Conservation (phyloP, 108 stramenopile species). For the Fragilariopsis cylindrus region DNA sequence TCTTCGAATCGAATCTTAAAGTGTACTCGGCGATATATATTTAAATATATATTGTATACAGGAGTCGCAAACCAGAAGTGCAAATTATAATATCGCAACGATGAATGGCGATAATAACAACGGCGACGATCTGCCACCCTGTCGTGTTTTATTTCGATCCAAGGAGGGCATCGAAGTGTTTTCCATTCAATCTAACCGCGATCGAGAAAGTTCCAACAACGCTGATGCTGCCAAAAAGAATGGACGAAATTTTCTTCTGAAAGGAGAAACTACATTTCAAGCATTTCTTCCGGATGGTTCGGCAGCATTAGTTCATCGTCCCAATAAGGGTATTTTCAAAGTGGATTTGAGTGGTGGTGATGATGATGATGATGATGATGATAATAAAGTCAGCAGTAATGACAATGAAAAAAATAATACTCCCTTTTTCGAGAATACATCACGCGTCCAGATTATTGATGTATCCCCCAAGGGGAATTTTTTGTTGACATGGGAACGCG, state of each 20-base stretch:
- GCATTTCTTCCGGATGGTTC: slow-evolving; percentile 49
- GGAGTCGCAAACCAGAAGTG: too few relatives aligned
- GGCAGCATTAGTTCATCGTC: slow-evolving; percentile 52
- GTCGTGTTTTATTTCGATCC: slow-evolving; percentile 64
- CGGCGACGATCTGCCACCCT: slow-evolving; percentile 22
- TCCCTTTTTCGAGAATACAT: slow-evolving; percentile 44
- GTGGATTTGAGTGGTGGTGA: slow-evolving; percentile 24
- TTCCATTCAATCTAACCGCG: slow-evolving; percentile 43
- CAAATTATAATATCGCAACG: too few relatives aligned
- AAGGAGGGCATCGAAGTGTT: slow-evolving; percentile 74
- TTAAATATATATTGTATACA: too few relatives aligned
- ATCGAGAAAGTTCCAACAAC: slow-evolving; percentile 22
- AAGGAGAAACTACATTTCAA: slow-evolving; percentile 60
- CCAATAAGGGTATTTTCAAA: slow-evolving; percentile 57
- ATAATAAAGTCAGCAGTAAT: not conserved
- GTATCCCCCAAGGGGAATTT: slow-evolving; percentile 81
- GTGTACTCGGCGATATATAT: too few relatives aligned
- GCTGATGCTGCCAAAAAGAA: not conserved
- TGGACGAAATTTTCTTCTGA: slow-evolving; percentile 38
- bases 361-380: not conserved
- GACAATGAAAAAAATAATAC: not conserved
- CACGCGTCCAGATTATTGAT: slow-evolving; percentile 64
- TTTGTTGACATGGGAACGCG: slow-evolving; percentile 86
- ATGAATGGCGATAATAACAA: too few relatives aligned
- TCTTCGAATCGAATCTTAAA: too few relatives aligned